These are phyloP conservation scores for Nitzschia putrida DNA, from an alignment of 108 stramenopile species.

Conservation along the genomic window DNA sequence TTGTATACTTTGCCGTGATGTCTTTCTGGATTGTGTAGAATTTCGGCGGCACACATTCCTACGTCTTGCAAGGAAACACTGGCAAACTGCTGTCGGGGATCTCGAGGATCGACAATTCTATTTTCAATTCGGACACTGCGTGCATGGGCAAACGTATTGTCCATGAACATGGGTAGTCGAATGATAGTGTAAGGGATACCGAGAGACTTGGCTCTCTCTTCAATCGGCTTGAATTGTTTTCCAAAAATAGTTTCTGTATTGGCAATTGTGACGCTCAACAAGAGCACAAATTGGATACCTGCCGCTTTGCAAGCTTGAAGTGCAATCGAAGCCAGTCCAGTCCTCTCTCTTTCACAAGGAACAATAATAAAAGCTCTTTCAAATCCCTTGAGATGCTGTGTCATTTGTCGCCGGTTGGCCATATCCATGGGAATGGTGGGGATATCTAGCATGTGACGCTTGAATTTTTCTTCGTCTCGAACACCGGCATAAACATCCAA, in stretches of 20 bases:
- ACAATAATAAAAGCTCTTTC: slow-evolving; percentile 29
- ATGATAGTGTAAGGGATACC: slow-evolving; percentile 23
- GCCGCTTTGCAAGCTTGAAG: slow-evolving; percentile 35
- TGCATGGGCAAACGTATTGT: slow-evolving; percentile 20
- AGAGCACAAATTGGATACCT: slow-evolving; percentile 18
- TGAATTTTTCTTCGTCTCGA: slow-evolving; percentile 14
- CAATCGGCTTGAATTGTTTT: slow-evolving; percentile 23
- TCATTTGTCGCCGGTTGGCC: slow-evolving; percentile 13
- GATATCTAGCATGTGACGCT: slow-evolving; percentile 4
- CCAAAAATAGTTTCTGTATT: slow-evolving; percentile 34
- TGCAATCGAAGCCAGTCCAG: slow-evolving; percentile 18
- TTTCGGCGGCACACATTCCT: slow-evolving; percentile 31
- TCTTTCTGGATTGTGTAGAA: slow-evolving; percentile 9
- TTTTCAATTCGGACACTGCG: background rate
- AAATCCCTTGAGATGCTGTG: slow-evolving; percentile 16
- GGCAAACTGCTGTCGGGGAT: slow-evolving; percentile 10
- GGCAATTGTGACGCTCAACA: slow-evolving; percentile 29
- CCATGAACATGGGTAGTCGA: slow-evolving; percentile 35
- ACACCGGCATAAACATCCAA: slow-evolving; percentile 23
- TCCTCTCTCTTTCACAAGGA: slow-evolving; percentile 23
- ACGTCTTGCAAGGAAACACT: slow-evolving; percentile 20
- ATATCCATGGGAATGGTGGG: slow-evolving; percentile 18
- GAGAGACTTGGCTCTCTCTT: slow-evolving; percentile 16
- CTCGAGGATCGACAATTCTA: slow-evolving; percentile 24
- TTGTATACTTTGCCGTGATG: slow-evolving; percentile 25